Base-by-base conservation (phyloP, 2,329 filamentous ascomycete genomes). In the Tolypocladium paradoxum region DNA sequence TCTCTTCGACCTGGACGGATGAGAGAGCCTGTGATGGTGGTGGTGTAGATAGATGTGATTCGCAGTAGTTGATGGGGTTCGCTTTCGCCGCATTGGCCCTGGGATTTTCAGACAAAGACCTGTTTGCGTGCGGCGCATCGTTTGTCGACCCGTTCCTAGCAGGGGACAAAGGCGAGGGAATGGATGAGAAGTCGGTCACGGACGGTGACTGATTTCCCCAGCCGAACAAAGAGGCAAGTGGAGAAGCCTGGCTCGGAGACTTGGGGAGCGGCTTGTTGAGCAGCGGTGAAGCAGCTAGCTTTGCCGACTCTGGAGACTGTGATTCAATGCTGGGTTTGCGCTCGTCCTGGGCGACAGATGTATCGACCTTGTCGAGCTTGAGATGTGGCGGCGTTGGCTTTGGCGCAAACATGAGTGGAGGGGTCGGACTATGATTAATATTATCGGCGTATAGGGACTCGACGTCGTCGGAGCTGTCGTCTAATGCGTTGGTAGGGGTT, bases 1-100 rank as follows among this genome's bases (percentile, higher is more conserved):
- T 85, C 67, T 95, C 90, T 67, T 90, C 83, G 63, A 95, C 79
- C 68, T 90, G 70, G 57, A 67, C 62, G 59, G 77, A 60, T 47
- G 75, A 68, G 50, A 67, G 56, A 53, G 69, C 64, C 58, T 63
- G 64, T 54, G 66, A 64, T 52, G 68, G 66, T 38, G 73, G 68
- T 57, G 78, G 74, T 63, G 75, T 78, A 56, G 74, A 74, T 56
- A 79, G 63, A 59, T 78, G 76, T 53, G 73, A 70, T 69, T 81
- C 76, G 60, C 69, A 70, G 61, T 78, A 79, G 52, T 71, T 72
- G 54, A 76, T 68, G 18, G 74, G 69, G 61, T 71, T 74, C 48
- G 71, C 64, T 38, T 69, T 64, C 53, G 66, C 64, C 51, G 68
- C 70, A 68, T 74, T 69, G 58, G 71, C 64, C 61, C 72, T 72